phyloP scores from a whole-genome alignment of 2,329 filamentous ascomycete species.

The Chaetomiaceae sp. region DNA sequence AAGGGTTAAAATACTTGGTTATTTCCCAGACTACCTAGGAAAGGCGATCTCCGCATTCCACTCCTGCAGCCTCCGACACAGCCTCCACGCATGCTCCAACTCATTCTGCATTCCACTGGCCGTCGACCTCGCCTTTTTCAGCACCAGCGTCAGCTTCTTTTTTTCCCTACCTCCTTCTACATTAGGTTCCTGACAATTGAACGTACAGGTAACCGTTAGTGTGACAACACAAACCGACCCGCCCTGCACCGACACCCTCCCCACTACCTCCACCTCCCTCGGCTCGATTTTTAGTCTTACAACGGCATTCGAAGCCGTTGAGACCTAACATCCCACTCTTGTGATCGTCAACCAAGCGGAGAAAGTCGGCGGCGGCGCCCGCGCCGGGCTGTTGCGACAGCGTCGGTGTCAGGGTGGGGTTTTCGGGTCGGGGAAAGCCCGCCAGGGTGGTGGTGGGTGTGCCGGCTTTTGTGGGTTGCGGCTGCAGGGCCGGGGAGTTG shows the following conservation, averaged over 20 bases:
- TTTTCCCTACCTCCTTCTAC: not conserved
- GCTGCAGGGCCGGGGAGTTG: conserved; percentile 7
- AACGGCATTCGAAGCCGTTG: not conserved
- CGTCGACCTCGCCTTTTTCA: conserved; percentile 19
- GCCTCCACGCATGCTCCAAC: conserved; percentile 23
- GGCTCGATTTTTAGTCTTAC: conserved; percentile 13
- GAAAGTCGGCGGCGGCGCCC: not conserved
- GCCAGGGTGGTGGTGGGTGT: not conserved
- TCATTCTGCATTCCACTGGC: conserved; percentile 18
- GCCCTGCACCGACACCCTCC: conserved; percentile 8
- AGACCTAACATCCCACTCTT: conserved; percentile 11
- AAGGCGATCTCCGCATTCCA: conserved; percentile 23
- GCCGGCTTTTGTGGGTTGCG: not conserved
- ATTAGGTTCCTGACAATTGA: not conserved
- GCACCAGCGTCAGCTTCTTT: conserved; percentile 21
- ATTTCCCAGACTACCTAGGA: too few relatives aligned
- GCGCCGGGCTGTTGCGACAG: not conserved
- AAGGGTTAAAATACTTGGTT: too few relatives aligned
- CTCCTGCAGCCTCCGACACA: conserved; percentile 21
- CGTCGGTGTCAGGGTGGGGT: conserved; percentile 1
- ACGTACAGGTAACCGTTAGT: too few relatives aligned
- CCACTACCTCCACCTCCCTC: conserved; percentile 8
- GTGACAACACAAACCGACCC: conserved; percentile 15
- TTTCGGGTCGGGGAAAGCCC: conserved; percentile 5
- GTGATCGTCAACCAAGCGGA: conserved; percentile 13